Base-by-base conservation (phyloP, 148 eudicot species). In the Camellia granthamiana region DNA sequence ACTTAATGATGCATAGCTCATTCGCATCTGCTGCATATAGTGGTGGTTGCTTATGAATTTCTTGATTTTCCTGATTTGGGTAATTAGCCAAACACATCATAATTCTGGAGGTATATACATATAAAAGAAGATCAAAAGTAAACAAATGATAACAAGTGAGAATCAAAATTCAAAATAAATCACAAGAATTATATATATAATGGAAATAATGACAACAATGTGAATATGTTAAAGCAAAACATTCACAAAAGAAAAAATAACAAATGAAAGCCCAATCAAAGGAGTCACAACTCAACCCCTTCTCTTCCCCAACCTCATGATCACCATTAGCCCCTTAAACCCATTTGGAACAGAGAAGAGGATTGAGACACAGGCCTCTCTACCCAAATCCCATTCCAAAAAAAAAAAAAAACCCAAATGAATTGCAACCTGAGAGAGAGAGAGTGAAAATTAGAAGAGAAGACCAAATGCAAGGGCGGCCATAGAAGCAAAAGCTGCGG, bases 401-500 rank as follows among this genome's bases (percentile, higher is more conserved):
- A 7, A 30, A 30, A 30, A 30, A 30, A 30, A 30, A 30, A 30
- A 30, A 30, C 38, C 1, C 61, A 56, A 74, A 19, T 18, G 3
- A 66, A 51, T 23, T 42, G 3, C 14, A 30, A 64, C 7, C 55
- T 19, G 8, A 47, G 41, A 23, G 55, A 77, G 23, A 47, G 60
- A n/a, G 44, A 23, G 71, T n/a, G 62, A 4, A 12, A 42, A 56
- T 79, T 49, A 84, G 67, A 72, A 80, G 43, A 84, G 65, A 9
- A 84, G 10, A 18, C 77, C 83, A 44, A 72, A 80, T 7, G 78
- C 81, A 42, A 84, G 61, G 41, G 86, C 86, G 0, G 51, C 61
- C 3, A 84, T 30, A 11, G 83, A 84, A 15, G 77, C 86, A 8
- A 84, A 72, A 58, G 80, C 78, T 6, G 83, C 38, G 4, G 86